These are phyloP conservation scores for Beauveria brongniartii DNA, from an alignment of 2,329 filamentous ascomycete genomes.

Conservation along the genomic window DNA sequence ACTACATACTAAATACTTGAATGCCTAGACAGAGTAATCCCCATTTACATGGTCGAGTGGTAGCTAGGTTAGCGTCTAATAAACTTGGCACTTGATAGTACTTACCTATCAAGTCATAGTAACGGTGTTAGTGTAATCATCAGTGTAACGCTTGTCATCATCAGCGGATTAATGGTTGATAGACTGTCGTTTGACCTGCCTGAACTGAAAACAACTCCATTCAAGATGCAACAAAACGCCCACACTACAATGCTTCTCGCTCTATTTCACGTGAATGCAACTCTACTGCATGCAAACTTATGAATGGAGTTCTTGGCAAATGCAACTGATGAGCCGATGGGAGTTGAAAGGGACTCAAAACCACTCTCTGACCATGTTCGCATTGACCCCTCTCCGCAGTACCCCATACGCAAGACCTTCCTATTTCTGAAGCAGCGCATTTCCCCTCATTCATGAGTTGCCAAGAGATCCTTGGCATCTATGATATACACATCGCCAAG, in stretches of 20 bases:
- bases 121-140: no score
- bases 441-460: neutral
- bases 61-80: no score
- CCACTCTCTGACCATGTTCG: neutral
- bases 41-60: no score
- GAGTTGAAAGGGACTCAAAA: neutral
- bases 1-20: no score
- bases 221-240: neutral
- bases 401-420: neutral
- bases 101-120: no score
- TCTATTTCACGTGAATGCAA: neutral
- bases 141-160: no score
- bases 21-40: no score
- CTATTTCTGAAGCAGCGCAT: neutral
- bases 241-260: neutral
- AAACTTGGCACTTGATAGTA: no score
- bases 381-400: neutral
- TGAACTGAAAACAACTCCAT: neutral
- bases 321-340: neutral
- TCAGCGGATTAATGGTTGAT: neutral
- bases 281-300: neutral
- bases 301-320: neutral
- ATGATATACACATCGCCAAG: neutral
- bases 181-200: neutral
- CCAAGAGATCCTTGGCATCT: neutral